phyloP scores from a whole-genome alignment of 805 yeast genomes.

The Saccharomycopsis microspora region DNA sequence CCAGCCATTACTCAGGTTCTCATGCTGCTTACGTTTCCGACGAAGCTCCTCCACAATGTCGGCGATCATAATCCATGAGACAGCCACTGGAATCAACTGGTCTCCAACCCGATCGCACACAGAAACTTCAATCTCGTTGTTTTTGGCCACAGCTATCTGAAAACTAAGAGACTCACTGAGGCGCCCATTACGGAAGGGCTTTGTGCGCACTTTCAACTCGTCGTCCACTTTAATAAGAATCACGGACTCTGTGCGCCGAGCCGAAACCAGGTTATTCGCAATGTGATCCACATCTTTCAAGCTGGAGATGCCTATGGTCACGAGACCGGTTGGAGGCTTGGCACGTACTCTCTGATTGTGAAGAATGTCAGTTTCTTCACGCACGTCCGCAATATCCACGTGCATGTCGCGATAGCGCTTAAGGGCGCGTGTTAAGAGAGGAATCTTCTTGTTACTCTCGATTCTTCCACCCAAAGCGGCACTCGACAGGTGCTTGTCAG shows the following conservation, averaged over 20 bases:
- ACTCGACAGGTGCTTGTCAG: slow-evolving; percentile 73
- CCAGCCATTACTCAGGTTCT: slow-evolving; percentile 73
- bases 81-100: slow-evolving; percentile 73
- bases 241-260: slow-evolving; percentile 69
- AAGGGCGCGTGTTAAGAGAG: slow-evolving; percentile 68
- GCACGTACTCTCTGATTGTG: slow-evolving; percentile 67
- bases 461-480: slow-evolving; percentile 83
- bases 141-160: slow-evolving; percentile 72
- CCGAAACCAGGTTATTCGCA: slow-evolving; percentile 48
- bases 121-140: slow-evolving; percentile 82
- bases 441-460: slow-evolving; percentile 80
- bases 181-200: slow-evolving; percentile 61
- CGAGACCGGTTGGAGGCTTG: slow-evolving; percentile 73
- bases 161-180: slow-evolving; percentile 65
- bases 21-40: slow-evolving; percentile 72
- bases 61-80: slow-evolving; percentile 81
- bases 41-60: slow-evolving; percentile 94
- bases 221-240: slow-evolving; percentile 82
- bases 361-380: slow-evolving; percentile 52
- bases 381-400: slow-evolving; percentile 50
- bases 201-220: slow-evolving; percentile 67
- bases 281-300: slow-evolving; percentile 89
- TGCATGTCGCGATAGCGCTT: slow-evolving; percentile 87
- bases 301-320: slow-evolving; percentile 62
- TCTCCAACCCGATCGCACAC: slow-evolving; percentile 72